phyloP scores from a whole-genome alignment of 805 yeast species.

The Lipomyces sp. region DNA sequence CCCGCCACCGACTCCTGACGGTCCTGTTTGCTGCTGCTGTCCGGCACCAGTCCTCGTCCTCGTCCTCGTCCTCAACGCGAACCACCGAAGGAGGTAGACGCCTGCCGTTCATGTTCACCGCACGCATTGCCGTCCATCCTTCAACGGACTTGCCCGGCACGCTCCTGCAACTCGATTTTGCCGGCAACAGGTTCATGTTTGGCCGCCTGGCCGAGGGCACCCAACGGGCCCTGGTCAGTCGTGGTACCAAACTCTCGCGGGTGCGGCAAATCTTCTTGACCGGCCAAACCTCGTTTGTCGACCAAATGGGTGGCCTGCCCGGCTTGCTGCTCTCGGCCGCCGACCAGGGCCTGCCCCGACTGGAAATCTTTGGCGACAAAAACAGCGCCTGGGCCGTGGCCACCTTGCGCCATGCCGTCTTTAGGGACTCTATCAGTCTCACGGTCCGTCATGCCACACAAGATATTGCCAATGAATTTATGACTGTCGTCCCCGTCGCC shows the following conservation, averaged over 20 bases:
- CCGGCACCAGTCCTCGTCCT: no score
- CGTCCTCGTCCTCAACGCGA: no score
- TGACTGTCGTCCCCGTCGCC: conserved; percentile 37
- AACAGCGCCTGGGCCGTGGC: conserved; percentile 63
- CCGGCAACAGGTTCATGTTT: conserved; percentile 54
- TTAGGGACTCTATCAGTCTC: conserved; percentile 70
- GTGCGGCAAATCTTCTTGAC: conserved; percentile 72
- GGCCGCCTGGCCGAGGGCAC: conserved; percentile 88
- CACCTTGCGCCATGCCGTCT: conserved; percentile 86
- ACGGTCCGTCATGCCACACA: conserved; percentile 38
- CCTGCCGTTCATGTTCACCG: conserved; percentile 7
- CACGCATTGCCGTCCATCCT: conserved; percentile 28
- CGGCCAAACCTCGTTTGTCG: conserved; percentile 75
- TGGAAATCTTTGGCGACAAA: conserved; percentile 60
- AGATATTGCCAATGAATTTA: conserved; percentile 43
- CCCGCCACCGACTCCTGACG: neutral
- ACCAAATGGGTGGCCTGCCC: conserved; percentile 86
- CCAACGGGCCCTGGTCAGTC: conserved; percentile 73
- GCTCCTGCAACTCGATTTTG: conserved; percentile 17
- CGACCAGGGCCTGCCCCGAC: conserved; percentile 69
- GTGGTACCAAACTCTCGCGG: conserved; percentile 60
- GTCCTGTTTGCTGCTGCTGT: no score
- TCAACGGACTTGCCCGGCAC: conserved; percentile 22
- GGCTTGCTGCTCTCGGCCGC: conserved; percentile 82
- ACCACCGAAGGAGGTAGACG: neutral